phyloP scores from a whole-genome alignment of 2,329 filamentous ascomycete genomes.

The Aspergillus ochraceus region DNA sequence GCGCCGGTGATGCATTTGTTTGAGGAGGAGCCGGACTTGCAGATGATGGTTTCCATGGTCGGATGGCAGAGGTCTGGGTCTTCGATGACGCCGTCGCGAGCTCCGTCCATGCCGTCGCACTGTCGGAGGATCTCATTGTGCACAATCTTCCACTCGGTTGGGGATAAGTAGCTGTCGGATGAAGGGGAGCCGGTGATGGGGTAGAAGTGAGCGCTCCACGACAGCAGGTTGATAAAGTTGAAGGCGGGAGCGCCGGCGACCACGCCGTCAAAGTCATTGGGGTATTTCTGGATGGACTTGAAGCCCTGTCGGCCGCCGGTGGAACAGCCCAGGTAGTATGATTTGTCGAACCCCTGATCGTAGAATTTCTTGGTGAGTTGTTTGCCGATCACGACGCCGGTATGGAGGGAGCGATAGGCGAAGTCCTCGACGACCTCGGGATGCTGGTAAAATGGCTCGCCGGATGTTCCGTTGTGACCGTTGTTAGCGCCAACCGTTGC shows the following conservation, averaged over 20 bases:
- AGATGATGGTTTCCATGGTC: conserved; percentile 33
- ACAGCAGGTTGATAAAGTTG: conserved; percentile 45
- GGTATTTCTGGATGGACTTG: conserved; percentile 54
- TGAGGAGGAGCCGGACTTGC: conserved; percentile 18
- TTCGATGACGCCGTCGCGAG: conserved; percentile 38
- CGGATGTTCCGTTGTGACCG: conserved; percentile 51
- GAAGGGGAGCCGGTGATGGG: conserved; percentile 39
- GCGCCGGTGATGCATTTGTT: conserved; percentile 30
- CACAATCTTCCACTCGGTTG: conserved; percentile 31
- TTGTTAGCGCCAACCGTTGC: conserved; percentile 51
- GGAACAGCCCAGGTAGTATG: conserved; percentile 54
- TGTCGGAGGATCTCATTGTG: conserved; percentile 39
- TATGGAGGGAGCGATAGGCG: conserved; percentile 48
- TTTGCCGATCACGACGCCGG: conserved; percentile 49
- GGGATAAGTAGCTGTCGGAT: conserved; percentile 30
- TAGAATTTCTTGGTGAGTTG: conserved; percentile 52
- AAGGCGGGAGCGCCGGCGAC: conserved; percentile 52
- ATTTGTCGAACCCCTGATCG: conserved; percentile 41
- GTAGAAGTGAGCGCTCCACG: conserved; percentile 47
- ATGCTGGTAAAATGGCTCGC: conserved; percentile 49
- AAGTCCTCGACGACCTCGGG: conserved; percentile 51
- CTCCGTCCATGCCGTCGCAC: conserved; percentile 34
- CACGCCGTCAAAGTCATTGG: conserved; percentile 59
- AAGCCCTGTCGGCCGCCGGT: conserved; percentile 61
- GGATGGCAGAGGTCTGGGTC: conserved; percentile 38